Evolutionary conservation across 495 filamentous ascomycete genomes (phyloP).

Genomic region (Clavariopsis aquatica): DNA sequence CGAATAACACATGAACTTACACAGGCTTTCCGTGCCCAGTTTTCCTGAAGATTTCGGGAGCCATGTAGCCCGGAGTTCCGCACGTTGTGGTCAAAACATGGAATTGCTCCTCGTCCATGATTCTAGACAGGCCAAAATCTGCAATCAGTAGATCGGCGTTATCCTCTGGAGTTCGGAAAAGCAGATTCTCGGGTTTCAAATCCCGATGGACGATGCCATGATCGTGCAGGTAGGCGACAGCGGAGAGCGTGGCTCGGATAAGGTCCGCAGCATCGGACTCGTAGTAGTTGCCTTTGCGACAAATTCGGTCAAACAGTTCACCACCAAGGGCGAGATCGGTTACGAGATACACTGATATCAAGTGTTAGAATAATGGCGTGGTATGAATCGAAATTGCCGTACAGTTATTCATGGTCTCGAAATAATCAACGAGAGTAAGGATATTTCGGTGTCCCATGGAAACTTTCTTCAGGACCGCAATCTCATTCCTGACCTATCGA

Average conservation of each 20-base stretch:
- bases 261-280: slow-evolving; percentile 95
- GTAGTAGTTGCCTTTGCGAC: slow-evolving; percentile 96
- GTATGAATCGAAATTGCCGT: slow-evolving; percentile 16
- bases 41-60: slow-evolving; percentile 80
- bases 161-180: slow-evolving; percentile 78
- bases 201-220: slow-evolving; percentile 97
- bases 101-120: slow-evolving; percentile 99
- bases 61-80: slow-evolving; percentile 96
- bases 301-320: slow-evolving; percentile 97
- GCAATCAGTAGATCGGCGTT: slow-evolving; percentile 91
- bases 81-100: slow-evolving; percentile 97
- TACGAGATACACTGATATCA: slow-evolving; percentile 79
- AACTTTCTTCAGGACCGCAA: slow-evolving; percentile 91
- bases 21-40: slow-evolving; percentile 77
- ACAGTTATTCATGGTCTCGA: slow-evolving; percentile 99
- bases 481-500: slow-evolving; percentile 89
- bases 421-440: slow-evolving; percentile 95
- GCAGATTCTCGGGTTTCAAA: slow-evolving; percentile 73
- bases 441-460: slow-evolving; percentile 99
- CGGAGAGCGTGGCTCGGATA: slow-evolving; percentile 89
- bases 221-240: slow-evolving; percentile 97
- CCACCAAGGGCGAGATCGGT: slow-evolving; percentile 96
- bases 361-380: slow-evolving; percentile 1
- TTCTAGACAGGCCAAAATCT: slow-evolving; percentile 89
- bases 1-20: slow-evolving; percentile 48